Base-by-base conservation (phyloP, 2,329 filamentous ascomycete species). In the Apiospora sp. region DNA sequence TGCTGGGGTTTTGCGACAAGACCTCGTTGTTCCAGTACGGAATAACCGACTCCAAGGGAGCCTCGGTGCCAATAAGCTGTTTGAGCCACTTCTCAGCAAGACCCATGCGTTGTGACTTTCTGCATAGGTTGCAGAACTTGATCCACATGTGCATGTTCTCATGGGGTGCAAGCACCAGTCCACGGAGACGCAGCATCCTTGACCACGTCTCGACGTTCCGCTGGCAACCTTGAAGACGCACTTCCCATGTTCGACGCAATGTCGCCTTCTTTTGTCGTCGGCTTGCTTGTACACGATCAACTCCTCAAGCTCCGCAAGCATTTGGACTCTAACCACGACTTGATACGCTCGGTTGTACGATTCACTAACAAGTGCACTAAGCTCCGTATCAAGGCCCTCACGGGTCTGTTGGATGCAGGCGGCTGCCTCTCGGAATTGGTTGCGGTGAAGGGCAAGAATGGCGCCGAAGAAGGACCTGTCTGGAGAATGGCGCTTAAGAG, bases 111-210 rank as follows among this genome's bases (percentile, higher is more conserved):
- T 94, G 93, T 64, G 96, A 98, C 83, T 99, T 99, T 78, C 97
- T 93, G 83, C 97, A 99, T 7, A 99, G 90, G 78, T 98, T 99
- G 78, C 96, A 94, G 81, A 98, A 99, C 81, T 99, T 99, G 86
- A 99, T 98, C 92, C 95, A 98, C 95, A 99, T 99, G 79, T 97
- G 94, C 87, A 97, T 94, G 79, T 98, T 98, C 81, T 99, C 95
- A 46, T 91, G 91, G 0, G 97, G 96, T 0, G 92, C 92, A 74
- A 98, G 96, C 73, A 99, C 96, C 70, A 99, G 87, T 27, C 95
- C 94, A 73, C 96, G 92, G 44, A 99, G 92, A 80, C 98, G 96
- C 71, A 99, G 91, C 94, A 98, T 98, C 73, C 96, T 91, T 81
- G 98, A 95, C 96, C 96, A 99, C 3, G 98, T 94, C 79, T 99